Evolutionary conservation across 129 eudicot genomes (phyloP).

Genomic region (Oenanthe sinensis): DNA sequence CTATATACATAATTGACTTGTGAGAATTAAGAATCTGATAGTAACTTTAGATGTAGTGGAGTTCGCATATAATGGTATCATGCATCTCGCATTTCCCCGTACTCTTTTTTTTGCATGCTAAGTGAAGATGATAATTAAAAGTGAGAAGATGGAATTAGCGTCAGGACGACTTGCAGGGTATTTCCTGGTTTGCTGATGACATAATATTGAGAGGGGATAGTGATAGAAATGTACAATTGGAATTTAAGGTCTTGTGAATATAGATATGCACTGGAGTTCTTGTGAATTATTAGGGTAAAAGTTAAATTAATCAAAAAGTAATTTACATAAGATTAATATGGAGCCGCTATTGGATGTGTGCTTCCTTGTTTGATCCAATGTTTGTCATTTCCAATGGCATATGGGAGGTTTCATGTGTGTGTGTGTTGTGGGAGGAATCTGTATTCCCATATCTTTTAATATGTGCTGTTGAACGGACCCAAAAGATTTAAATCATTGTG

Average conservation of each 20-base stretch:
- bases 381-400: background rate
- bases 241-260: background rate
- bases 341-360: background rate
- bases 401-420: background rate
- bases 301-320: background rate
- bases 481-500: constrained; percentile 12
- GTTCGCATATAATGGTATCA: background rate
- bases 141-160: background rate
- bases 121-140: background rate
- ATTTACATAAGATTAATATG: background rate
- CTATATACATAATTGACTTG: background rate
- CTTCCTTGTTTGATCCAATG: background rate
- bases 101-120: background rate
- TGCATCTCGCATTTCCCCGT: background rate
- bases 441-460: background rate
- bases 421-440: background rate
- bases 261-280: background rate
- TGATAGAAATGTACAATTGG: background rate
- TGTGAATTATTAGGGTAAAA: background rate
- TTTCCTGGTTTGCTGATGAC: background rate
- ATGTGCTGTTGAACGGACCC: background rate
- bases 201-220: background rate
- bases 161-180: background rate
- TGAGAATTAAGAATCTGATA: background rate
- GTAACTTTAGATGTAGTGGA: background rate